These are phyloP conservation scores for Arachis hypogaea DNA, from an alignment of 306 rosid genomes.

Conservation along the genomic window DNA sequence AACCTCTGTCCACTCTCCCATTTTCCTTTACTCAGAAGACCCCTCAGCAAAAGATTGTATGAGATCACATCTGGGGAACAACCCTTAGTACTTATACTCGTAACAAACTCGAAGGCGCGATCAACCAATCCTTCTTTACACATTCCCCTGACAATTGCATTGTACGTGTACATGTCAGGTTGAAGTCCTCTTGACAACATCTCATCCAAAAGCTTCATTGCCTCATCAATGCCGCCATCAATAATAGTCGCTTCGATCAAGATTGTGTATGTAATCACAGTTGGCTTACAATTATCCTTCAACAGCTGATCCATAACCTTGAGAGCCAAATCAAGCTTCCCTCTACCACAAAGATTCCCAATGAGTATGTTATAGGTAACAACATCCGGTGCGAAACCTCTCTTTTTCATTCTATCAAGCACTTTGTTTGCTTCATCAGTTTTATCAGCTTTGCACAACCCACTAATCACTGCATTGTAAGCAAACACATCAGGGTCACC, in stretches of 20 bases:
- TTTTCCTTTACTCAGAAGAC: constrained; percentile 60
- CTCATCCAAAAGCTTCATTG: constrained; percentile 73
- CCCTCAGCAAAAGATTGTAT: constrained; percentile 66
- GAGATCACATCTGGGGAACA: constrained; percentile 68
- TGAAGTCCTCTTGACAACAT: constrained; percentile 69
- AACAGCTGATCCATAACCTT: constrained; percentile 66
- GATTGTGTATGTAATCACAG: constrained; percentile 79
- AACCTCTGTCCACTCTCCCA: constrained; percentile 73
- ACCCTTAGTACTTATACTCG: constrained; percentile 51
- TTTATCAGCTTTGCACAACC: constrained; percentile 63
- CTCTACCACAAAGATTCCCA: constrained; percentile 72
- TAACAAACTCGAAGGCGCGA: constrained; percentile 65
- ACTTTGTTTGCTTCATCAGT: constrained; percentile 62
- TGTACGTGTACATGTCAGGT: constrained; percentile 74
- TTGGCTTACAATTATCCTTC: constrained; percentile 71
- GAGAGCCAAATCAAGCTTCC: constrained; percentile 59
- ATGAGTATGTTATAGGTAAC: constrained; percentile 86
- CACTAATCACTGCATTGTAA: constrained; percentile 79
- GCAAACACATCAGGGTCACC: constrained; percentile 84
- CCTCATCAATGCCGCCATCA: constrained; percentile 65
- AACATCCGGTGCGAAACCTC: constrained; percentile 73
- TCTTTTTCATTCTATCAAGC: constrained; percentile 69
- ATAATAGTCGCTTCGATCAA: constrained; percentile 81
- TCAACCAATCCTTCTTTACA: constrained; percentile 73
- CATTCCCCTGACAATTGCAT: constrained; percentile 75